phyloP scores from a whole-genome alignment of 306 rosid genomes.

The Styphnolobium japonicum region DNA sequence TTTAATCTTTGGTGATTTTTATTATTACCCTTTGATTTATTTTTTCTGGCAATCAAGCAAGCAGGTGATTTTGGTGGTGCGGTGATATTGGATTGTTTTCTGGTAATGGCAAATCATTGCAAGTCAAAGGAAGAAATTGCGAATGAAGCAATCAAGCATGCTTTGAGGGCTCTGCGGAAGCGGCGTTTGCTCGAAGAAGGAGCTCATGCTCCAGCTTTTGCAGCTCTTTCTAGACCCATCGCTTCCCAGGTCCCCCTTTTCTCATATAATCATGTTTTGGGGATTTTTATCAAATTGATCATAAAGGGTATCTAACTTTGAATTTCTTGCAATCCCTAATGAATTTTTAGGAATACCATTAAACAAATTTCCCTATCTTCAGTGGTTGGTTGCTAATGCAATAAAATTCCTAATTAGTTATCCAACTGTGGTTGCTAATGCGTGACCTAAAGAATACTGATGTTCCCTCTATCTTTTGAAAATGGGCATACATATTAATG shows the following conservation, averaged over 20 bases:
- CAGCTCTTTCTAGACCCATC: constrained; percentile 55
- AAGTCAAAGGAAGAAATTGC: constrained; percentile 42
- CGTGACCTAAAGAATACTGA: not conserved
- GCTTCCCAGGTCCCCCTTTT: constrained; percentile 44
- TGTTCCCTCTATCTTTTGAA: not conserved
- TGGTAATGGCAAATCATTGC: not conserved
- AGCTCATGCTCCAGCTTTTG: constrained; percentile 63
- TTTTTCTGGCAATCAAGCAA: not conserved
- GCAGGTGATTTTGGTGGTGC: constrained; percentile 7
- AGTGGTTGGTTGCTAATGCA: not conserved
- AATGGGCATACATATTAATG: not conserved
- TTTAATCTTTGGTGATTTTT: not conserved
- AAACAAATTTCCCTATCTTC: not conserved
- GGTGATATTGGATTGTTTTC: not conserved
- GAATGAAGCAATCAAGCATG: constrained; percentile 54
- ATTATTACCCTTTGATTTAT: not conserved
- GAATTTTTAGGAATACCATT: not conserved
- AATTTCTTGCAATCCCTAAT: not conserved
- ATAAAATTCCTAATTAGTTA: too few relatives aligned
- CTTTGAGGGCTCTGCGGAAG: constrained; percentile 53
- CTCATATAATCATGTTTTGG: not conserved
- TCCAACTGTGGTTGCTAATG: not conserved
- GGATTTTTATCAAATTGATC: not conserved
- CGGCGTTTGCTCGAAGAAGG: constrained; percentile 70
- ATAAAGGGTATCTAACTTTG: not conserved